Evolutionary conservation across 495 filamentous ascomycete genomes (phyloP).

Genomic region (Penicillium soppii): DNA sequence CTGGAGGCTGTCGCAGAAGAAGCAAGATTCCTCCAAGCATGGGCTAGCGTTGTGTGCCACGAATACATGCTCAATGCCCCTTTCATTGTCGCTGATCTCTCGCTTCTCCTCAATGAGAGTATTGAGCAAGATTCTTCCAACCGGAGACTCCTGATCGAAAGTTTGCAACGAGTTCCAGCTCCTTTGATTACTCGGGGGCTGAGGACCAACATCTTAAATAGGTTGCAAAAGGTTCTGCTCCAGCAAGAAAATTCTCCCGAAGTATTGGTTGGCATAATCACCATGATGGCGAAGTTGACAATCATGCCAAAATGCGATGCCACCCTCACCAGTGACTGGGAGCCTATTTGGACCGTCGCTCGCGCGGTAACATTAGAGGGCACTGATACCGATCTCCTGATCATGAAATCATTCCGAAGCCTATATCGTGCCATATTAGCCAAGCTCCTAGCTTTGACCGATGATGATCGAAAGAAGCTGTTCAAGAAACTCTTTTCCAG

Average conservation of each 20-base stretch:
- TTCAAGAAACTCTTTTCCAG: conserved; percentile 40
- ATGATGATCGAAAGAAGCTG: conserved; percentile 33
- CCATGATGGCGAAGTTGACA: conserved; percentile 45
- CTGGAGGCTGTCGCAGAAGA: conserved; percentile 29
- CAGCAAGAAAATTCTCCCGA: conserved; percentile 30
- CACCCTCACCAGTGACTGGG: conserved; percentile 39
- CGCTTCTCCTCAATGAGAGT: conserved; percentile 33
- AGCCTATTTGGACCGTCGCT: conserved; percentile 39
- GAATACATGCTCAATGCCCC: conserved; percentile 44
- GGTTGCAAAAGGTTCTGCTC: conserved; percentile 33
- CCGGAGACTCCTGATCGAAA: conserved; percentile 37
- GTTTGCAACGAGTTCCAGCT: conserved; percentile 41
- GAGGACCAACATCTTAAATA: conserved; percentile 36
- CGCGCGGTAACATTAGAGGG: conserved; percentile 36
- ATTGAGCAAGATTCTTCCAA: conserved; percentile 32
- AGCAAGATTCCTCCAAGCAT: conserved; percentile 40
- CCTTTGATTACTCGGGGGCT: conserved; percentile 39
- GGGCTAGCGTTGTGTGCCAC: conserved; percentile 44
- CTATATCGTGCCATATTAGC: conserved; percentile 36
- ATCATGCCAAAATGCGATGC: conserved; percentile 44
- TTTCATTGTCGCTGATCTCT: conserved; percentile 33
- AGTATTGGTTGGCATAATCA: conserved; percentile 33
- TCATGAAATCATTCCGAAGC: conserved; percentile 44
- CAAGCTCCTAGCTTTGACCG: conserved; percentile 37
- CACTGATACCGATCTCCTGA: conserved; percentile 39